These are phyloP conservation scores for Lactarius tabidus DNA, from an alignment of 768 basidiomycete species.

Conservation along the genomic window DNA sequence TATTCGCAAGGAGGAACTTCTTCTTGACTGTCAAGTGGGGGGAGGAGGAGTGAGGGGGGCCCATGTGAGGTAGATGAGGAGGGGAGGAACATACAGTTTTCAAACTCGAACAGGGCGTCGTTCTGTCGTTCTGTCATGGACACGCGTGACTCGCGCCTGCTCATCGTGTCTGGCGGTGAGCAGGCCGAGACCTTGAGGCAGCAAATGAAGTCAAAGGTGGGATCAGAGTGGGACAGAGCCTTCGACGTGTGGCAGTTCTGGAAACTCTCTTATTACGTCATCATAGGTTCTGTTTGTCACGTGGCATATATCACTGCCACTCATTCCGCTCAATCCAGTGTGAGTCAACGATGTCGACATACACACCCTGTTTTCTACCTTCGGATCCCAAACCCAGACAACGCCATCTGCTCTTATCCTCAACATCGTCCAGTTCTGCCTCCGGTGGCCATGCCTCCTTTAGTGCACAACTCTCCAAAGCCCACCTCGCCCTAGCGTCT, in stretches of 20 bases:
- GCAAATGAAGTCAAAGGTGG: constrained; percentile 1
- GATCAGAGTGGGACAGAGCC: neutral
- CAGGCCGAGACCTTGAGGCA: constrained; percentile 20
- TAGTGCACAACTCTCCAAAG: constrained; percentile 8
- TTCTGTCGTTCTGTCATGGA: constrained; percentile 66
- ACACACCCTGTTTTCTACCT: constrained; percentile 18
- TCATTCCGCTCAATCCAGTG: no score
- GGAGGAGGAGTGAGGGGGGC: constrained; percentile 31
- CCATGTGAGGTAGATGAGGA: constrained; percentile 30
- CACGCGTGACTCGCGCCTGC: constrained; percentile 38
- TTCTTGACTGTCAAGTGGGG: constrained; percentile 73
- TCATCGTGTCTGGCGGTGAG: constrained; percentile 32
- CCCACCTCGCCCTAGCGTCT: constrained; percentile 16
- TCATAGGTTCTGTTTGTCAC: neutral
- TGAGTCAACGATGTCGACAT: constrained; percentile 7
- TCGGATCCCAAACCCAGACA: neutral
- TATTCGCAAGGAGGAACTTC: constrained; percentile 87
- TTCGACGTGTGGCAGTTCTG: neutral
- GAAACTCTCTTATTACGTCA: neutral
- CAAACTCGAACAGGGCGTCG: constrained; percentile 79
- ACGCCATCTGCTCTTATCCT: neutral
- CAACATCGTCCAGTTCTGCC: neutral
- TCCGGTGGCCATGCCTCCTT: neutral
- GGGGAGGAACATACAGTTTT: constrained; percentile 60
- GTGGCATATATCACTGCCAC: neutral